These are phyloP conservation scores for Atalantia buxifolia DNA, from an alignment of 345 rosid species.

Conservation along the genomic window DNA sequence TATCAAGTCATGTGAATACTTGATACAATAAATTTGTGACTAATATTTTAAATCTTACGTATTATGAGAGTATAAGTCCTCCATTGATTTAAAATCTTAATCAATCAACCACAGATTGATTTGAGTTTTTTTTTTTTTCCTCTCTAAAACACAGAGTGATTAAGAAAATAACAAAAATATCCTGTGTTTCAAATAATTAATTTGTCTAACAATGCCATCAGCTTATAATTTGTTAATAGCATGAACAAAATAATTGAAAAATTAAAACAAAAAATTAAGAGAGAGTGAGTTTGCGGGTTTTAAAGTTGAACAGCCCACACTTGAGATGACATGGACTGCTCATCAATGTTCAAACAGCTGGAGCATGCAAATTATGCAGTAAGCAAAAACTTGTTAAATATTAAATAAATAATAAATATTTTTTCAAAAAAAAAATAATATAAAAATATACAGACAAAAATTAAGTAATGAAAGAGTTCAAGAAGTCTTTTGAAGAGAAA, in stretches of 20 bases:
- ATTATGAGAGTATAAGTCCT: neutral
- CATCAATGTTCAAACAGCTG: slow-evolving; percentile 1
- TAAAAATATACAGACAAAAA: too few relatives aligned
- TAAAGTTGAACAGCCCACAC: neutral
- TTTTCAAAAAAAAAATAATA: neutral
- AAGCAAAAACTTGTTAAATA: neutral
- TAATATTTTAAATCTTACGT: neutral
- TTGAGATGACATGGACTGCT: slow-evolving; percentile 21
- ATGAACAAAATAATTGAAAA: neutral
- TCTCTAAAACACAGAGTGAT: too few relatives aligned
- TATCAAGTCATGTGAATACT: neutral
- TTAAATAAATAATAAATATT: too few relatives aligned
- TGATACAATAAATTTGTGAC: neutral
- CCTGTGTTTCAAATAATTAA: too few relatives aligned
- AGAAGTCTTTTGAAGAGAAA: neutral
- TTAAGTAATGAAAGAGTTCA: too few relatives aligned
- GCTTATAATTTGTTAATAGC: neutral
- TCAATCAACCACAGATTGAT: too few relatives aligned
- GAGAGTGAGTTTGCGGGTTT: neutral
- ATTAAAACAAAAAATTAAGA: neutral
- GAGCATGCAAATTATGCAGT: neutral
- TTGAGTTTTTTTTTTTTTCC: too few relatives aligned
- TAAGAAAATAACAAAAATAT: too few relatives aligned
- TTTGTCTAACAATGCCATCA: neutral
- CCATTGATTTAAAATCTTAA: too few relatives aligned